Conservation (phyloP, 78 protist species). For the Dictyostelium intermedium region DNA sequence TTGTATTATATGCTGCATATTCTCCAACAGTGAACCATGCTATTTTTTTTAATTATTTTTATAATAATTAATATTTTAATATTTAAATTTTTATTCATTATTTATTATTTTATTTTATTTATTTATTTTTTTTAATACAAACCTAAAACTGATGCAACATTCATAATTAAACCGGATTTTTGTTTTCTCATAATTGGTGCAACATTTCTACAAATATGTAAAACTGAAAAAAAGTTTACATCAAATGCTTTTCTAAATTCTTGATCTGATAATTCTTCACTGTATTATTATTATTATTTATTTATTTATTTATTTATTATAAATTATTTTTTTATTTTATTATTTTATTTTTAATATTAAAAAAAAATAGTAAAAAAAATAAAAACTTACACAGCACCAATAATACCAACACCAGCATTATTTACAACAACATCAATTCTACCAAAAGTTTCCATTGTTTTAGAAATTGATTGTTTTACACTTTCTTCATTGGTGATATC, state of each 20-base stretch:
- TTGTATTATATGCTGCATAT: conserved; percentile 3
- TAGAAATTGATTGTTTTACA: neutral
- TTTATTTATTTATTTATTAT: no score
- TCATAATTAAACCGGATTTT: neutral
- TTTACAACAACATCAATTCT: conserved; percentile 52
- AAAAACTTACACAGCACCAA: neutral
- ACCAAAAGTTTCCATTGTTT: neutral
- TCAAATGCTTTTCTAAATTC: conserved; percentile 13
- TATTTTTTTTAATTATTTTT: neutral
- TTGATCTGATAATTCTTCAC: conserved; percentile 6
- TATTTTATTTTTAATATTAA: neutral
- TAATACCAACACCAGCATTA: conserved; percentile 47
- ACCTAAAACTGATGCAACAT: conserved; percentile 6
- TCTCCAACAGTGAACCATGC: neutral
- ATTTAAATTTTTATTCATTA: no score
- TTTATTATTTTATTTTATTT: neutral
- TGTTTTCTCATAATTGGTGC: conserved; percentile 20
- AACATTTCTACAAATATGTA: neutral
- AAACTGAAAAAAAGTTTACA: conserved; percentile 37
- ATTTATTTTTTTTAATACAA: neutral
- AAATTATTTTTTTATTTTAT: neutral
- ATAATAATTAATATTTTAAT: no score
- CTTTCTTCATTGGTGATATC: conserved; percentile 39
- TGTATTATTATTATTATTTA: no score
- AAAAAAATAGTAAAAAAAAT: neutral